phyloP scores from a whole-genome alignment of 805 yeast genomes.

The Metschnikowia vanudenii region DNA sequence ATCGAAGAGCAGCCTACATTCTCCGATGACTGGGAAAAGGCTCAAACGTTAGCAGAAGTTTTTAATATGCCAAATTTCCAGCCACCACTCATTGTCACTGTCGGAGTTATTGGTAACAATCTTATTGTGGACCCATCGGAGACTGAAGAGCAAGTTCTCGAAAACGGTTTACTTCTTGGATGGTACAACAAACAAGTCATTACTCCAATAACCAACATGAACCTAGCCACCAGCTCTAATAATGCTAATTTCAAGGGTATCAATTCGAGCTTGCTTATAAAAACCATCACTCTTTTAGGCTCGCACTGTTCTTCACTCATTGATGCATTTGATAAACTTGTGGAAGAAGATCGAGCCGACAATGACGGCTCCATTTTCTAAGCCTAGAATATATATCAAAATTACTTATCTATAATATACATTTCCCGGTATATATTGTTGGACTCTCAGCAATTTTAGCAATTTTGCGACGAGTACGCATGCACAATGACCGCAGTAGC shows the following conservation, averaged over 20 bases:
- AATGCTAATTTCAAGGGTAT: constrained; percentile 55
- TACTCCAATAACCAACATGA: constrained; percentile 72
- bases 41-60: constrained; percentile 44
- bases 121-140: constrained; percentile 80
- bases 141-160: constrained; percentile 87
- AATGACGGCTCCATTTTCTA: constrained; percentile 18
- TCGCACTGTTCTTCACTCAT: constrained; percentile 63
- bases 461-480: constrained; percentile 80
- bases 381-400: background rate
- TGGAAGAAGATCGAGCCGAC: constrained; percentile 39
- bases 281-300: constrained; percentile 57
- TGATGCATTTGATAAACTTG: constrained; percentile 51
- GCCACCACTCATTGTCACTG: constrained; percentile 75
- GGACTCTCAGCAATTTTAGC: constrained; percentile 51
- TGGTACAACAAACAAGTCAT: constrained; percentile 67
- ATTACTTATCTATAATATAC: background rate
- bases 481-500: constrained; percentile 94
- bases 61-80: constrained; percentile 37
- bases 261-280: constrained; percentile 43
- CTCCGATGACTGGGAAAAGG: constrained; percentile 79
- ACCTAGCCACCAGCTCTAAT: constrained; percentile 51
- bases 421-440: background rate
- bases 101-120: constrained; percentile 70
- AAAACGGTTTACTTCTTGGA: constrained; percentile 74
- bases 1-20: constrained; percentile 89